phyloP scores from a whole-genome alignment of 2,329 filamentous ascomycete species.

The Venturia asperata region DNA sequence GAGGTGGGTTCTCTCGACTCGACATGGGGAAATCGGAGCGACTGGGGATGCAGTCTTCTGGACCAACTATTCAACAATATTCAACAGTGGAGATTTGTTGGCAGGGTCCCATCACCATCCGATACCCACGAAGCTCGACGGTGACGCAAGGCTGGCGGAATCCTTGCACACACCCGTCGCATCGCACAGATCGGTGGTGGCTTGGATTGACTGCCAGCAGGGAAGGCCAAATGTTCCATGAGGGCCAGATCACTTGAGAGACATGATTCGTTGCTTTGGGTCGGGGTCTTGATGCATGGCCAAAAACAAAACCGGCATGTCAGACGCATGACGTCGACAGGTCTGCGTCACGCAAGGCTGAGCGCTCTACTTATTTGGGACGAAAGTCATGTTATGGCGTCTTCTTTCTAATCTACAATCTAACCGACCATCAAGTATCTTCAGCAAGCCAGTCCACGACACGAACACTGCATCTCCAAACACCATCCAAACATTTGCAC shows the following conservation, averaged over 20 bases:
- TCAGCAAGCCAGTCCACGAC: neutral
- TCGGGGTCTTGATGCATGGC: neutral
- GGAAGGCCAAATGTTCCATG: neutral
- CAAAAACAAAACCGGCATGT: neutral
- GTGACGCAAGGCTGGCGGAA: slow-evolving; percentile 2
- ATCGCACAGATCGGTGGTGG: neutral
- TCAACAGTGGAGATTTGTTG: neutral
- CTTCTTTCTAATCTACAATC: neutral
- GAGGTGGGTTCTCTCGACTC: neutral
- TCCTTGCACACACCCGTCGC: neutral
- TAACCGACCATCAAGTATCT: neutral
- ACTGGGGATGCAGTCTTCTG: neutral
- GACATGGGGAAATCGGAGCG: neutral
- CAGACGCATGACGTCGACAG: neutral
- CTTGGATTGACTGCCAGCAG: neutral
- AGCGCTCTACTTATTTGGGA: slow-evolving; percentile 6
- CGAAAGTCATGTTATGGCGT: neutral
- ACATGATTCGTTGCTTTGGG: neutral
- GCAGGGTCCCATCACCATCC: neutral
- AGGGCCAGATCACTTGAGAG: neutral
- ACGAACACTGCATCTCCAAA: neutral
- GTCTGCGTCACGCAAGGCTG: slow-evolving; percentile 7
- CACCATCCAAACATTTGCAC: neutral
- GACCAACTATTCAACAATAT: neutral
- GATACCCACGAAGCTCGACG: neutral